phyloP scores from a whole-genome alignment of 768 basidiomycete species.

The Sporobolomyces pararoseus region DNA sequence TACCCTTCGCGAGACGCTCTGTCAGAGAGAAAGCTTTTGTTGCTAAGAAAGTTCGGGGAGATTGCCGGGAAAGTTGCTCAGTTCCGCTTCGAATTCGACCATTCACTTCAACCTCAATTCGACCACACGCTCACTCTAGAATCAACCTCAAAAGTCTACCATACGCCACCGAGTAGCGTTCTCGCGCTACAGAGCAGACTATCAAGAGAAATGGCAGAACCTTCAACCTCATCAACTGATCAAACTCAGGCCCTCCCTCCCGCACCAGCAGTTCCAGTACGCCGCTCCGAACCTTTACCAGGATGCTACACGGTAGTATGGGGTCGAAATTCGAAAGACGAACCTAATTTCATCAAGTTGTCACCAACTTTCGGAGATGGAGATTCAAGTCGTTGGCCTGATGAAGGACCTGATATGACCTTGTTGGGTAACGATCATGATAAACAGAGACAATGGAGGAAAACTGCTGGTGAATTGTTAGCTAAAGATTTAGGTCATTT shows the following conservation, averaged over 20 bases:
- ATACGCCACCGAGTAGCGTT: too few relatives aligned
- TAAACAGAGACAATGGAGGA: conserved; percentile 33
- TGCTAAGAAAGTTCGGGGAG: too few relatives aligned
- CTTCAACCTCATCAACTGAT: background rate
- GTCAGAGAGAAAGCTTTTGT: too few relatives aligned
- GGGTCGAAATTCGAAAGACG: background rate
- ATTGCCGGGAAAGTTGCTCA: too few relatives aligned
- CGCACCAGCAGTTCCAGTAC: background rate
- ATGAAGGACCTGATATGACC: conserved; percentile 16
- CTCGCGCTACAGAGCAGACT: too few relatives aligned
- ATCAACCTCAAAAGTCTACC: too few relatives aligned
- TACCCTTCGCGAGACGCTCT: too few relatives aligned
- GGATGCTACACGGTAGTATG: conserved; percentile 6
- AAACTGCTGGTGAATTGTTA: conserved; percentile 24
- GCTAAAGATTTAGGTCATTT: conserved; percentile 25
- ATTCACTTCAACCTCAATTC: too few relatives aligned
- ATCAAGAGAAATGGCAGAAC: conserved; percentile 4
- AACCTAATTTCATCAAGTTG: conserved; percentile 19
- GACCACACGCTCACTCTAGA: too few relatives aligned
- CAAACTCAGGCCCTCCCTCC: too few relatives aligned
- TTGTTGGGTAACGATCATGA: conserved; percentile 9
- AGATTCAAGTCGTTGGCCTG: conserved; percentile 17
- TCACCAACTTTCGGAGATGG: conserved; percentile 17
- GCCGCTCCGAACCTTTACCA: background rate
- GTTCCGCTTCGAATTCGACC: too few relatives aligned